phyloP scores from a whole-genome alignment of 2,329 filamentous ascomycete species.

The Gliomastix tumulicola region DNA sequence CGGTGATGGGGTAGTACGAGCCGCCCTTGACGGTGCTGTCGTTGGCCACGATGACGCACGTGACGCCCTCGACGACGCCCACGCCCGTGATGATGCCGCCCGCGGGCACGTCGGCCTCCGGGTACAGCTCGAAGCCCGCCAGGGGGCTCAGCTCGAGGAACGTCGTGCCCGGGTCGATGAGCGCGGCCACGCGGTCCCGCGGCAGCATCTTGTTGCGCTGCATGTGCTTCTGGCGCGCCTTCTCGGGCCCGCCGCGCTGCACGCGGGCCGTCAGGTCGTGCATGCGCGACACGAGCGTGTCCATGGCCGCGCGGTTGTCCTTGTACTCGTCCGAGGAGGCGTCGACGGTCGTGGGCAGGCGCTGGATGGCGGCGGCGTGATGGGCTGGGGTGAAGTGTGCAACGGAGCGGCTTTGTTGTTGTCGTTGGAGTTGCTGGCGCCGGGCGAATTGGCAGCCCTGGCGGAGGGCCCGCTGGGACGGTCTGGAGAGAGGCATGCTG shows the following conservation, averaged over 20 bases:
- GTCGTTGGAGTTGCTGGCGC: slow-evolving; percentile 26
- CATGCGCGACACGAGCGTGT: slow-evolving; percentile 61
- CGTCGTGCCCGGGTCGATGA: slow-evolving; percentile 82
- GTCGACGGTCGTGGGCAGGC: slow-evolving; percentile 71
- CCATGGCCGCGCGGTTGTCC: slow-evolving; percentile 76
- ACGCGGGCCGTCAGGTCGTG: slow-evolving; percentile 64
- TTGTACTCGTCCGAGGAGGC: slow-evolving; percentile 69
- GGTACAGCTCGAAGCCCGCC: slow-evolving; percentile 80
- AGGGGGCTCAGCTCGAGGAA: slow-evolving; percentile 94
- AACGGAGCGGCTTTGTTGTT: slow-evolving; percentile 31
- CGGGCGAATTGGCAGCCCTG: slow-evolving; percentile 20
- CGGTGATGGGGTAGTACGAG: slow-evolving; percentile 93
- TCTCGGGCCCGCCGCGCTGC: slow-evolving; percentile 69
- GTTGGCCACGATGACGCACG: slow-evolving; percentile 90
- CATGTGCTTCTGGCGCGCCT: slow-evolving; percentile 82
- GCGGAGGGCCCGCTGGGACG: slow-evolving; percentile 38
- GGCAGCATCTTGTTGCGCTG: slow-evolving; percentile 90
- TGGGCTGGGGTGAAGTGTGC: slow-evolving; percentile 75
- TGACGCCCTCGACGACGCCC: slow-evolving; percentile 82
- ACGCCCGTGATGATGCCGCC: slow-evolving; percentile 91
- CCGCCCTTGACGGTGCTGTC: slow-evolving; percentile 97
- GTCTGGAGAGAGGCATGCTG: slow-evolving; percentile 40
- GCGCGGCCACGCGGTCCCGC: slow-evolving; percentile 76
- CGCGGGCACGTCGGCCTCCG: slow-evolving; percentile 78
- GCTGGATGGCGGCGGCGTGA: slow-evolving; percentile 77